Base-by-base conservation (phyloP, 192 early-diverging fungal species). In the Ambispora gerdemannii region DNA sequence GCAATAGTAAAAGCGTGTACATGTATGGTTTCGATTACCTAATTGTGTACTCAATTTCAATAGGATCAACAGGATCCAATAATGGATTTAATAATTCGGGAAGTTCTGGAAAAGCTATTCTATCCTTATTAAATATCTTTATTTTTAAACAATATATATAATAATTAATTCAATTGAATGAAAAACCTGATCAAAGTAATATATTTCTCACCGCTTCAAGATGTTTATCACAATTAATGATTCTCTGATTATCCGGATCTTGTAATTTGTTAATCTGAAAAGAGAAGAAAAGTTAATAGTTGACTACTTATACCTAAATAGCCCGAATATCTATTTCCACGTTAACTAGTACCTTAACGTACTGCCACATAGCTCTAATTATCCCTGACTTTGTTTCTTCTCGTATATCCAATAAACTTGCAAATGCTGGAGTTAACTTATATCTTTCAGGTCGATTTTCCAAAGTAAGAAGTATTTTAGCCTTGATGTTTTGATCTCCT, bases 291-390 rank as follows among this genome's bases (percentile, higher is more conserved):
- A n/a, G n/a, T n/a, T n/a, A n/a, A n/a, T n/a, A n/a, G n/a, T n/a
- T n/a, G n/a, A n/a, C n/a, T n/a, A n/a, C n/a, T n/a, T n/a, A n/a
- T n/a, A n/a, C n/a, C n/a, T n/a, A n/a, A n/a, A n/a, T n/a, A n/a
- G n/a, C n/a, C n/a, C n/a, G n/a, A n/a, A n/a, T n/a, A n/a, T n/a
- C n/a, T n/a, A n/a, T n/a, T n/a, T n/a, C n/a, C n/a, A n/a, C n/a
- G n/a, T n/a, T n/a, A n/a, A n/a, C n/a, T n/a, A 7, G 20, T 78
- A 92, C 88, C 81, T 95, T 96, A 71, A 98, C 89, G 73, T 98
- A 98, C 76, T 98, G 92, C 95, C 95, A 97, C 52, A 98, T 74
- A 50, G 88, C 89, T 84, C 90, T 88, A 62, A 96, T 89, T 50
- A 95, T 88, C 36, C 86, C 84, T 6, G 84, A 74, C 32, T 84